Evolutionary conservation across 352 stramenopile genomes (phyloP), one percentile per base, ranked within the genome.

Genomic region (Globisporangium lucens): DNA sequence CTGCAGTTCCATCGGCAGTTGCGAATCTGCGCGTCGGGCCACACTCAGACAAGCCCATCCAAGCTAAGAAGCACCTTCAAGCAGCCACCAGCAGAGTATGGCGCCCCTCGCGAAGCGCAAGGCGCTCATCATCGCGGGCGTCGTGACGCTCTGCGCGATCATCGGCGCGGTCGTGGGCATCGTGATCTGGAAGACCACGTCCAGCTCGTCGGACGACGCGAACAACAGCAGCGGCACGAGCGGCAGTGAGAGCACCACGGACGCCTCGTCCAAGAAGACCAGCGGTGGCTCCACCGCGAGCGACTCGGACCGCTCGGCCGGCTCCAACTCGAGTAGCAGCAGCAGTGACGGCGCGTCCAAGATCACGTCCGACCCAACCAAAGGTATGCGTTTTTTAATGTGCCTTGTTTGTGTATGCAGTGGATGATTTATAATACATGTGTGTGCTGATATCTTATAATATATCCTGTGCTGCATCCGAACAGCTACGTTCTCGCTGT

Each of bases 331-430:
- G 56, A 67, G 33, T 46, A 65, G 58, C 69, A 17, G 79, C n/a
- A 68, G 60, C 56, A 69, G 66, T 27, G 65, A 52, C 51, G 75
- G 67, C 53, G 60, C 20, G 8, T 76, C 70, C 12, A 63, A 38
- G 13, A 65, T 79, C 64, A 87, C 78, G 3, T 89, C 81, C 4
- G 79, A 89, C 75, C 81, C 81, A 27, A 87, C 79, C 4, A 77
- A 77, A 63, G 75, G 71, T 75, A 33, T 27, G 30, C 8, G 41
- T 27, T 65, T 38, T 13, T 65, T 41, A 9, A 20, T 35, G 6
- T 33, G 27, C 24, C 24, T 24, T 24, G 24, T 46, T 12, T 13
- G 33, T 17, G 29, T 49, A 49, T 7, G 41, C 22, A 15, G 5
- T 46, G 29, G 13, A n/a, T 35, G 2, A 35, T 33, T 20, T 15